Conservation (phyloP, 1,139 yeast species). For the Diutina ranongensis region DNA sequence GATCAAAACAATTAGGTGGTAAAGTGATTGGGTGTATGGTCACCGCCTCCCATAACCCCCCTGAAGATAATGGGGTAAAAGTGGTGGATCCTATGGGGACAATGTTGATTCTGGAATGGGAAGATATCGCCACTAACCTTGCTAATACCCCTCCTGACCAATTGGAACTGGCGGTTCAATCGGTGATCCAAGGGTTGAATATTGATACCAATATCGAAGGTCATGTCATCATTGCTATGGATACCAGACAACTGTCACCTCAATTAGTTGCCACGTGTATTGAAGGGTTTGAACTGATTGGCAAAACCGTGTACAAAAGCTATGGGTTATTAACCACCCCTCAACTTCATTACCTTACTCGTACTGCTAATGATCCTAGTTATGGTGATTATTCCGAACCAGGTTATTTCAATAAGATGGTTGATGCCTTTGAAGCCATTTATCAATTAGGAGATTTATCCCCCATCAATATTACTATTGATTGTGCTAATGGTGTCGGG, state of each 20-base stretch:
- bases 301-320: slow-evolving; percentile 37
- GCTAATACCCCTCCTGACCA: slow-evolving; percentile 55
- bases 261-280: slow-evolving; percentile 49
- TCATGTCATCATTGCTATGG: slow-evolving; percentile 48
- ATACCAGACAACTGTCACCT: slow-evolving; percentile 73
- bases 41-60: slow-evolving; percentile 96
- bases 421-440: slow-evolving; percentile 26
- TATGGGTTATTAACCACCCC: slow-evolving; percentile 83
- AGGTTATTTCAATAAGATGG: slow-evolving; percentile 63
- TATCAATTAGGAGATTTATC: slow-evolving; percentile 12
- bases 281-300: slow-evolving; percentile 48
- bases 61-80: slow-evolving; percentile 92
- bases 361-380: slow-evolving; percentile 49
- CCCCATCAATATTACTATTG: slow-evolving; percentile 48
- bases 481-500: slow-evolving; percentile 94
- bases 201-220: slow-evolving; percentile 30
- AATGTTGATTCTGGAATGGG: slow-evolving; percentile 86
- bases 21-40: slow-evolving; percentile 83
- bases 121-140: slow-evolving; percentile 60
- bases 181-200: slow-evolving; percentile 20
- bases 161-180: slow-evolving; percentile 17
- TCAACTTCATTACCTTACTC: slow-evolving; percentile 80
- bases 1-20: slow-evolving; percentile 63
- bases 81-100: slow-evolving; percentile 89
- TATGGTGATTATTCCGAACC: slow-evolving; percentile 56